phyloP scores from a whole-genome alignment of 257 asterid species.

The Plectranthus barbatus region DNA sequence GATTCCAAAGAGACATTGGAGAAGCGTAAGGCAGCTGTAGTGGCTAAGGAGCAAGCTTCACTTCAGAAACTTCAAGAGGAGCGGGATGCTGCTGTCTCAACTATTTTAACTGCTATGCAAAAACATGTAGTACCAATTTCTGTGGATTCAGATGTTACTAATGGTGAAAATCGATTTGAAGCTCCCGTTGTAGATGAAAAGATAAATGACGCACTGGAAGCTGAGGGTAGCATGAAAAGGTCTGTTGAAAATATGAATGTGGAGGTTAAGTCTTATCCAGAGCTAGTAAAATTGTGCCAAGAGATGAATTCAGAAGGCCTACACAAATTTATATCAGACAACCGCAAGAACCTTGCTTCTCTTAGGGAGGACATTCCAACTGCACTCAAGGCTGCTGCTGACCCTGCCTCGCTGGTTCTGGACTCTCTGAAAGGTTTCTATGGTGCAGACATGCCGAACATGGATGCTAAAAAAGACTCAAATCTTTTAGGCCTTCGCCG shows the following conservation, averaged over 20 bases:
- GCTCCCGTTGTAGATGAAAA: constrained; percentile 27
- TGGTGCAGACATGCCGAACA: constrained; percentile 29
- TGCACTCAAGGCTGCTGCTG: constrained; percentile 56
- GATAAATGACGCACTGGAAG: constrained; percentile 24
- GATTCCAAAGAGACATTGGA: constrained; percentile 47
- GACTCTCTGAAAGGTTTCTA: constrained; percentile 84
- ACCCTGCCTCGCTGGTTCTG: constrained; percentile 71
- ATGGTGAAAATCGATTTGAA: constrained; percentile 29
- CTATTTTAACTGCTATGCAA: constrained; percentile 48
- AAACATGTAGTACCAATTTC: constrained; percentile 33
- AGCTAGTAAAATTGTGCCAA: constrained; percentile 51
- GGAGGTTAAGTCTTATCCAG: constrained; percentile 58
- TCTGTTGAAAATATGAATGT: constrained; percentile 29
- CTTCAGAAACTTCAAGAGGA: constrained; percentile 70
- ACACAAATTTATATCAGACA: constrained; percentile 84
- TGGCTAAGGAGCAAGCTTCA: constrained; percentile 62
- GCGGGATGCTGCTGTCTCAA: constrained; percentile 75
- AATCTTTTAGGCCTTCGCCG: constrained; percentile 73
- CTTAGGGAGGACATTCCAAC: constrained; percentile 71
- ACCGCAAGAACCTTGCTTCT: constrained; percentile 72
- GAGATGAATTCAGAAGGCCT: constrained; percentile 79
- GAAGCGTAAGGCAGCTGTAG: constrained; percentile 56
- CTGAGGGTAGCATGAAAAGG: constrained; percentile 23
- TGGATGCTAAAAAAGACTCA: constrained; percentile 67
- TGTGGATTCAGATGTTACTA: constrained; percentile 24